Percentiles rank a stretch among this genome's conserved stretches.
phyloP scores from a whole-genome alignment of 306 rosid species.

The Delonix regia region DNA sequence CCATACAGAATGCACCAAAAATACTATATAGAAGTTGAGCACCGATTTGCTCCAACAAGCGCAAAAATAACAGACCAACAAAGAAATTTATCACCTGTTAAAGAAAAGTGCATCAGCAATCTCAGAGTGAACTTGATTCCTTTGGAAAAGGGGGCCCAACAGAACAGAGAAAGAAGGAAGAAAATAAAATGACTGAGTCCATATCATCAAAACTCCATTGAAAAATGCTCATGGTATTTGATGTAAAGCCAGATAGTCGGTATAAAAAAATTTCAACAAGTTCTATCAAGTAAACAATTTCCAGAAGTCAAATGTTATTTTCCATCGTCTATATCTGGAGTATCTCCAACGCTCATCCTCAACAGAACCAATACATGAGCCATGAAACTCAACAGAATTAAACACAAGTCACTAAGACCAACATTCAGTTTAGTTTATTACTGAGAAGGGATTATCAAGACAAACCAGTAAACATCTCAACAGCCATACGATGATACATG shows the following conservation, averaged over 20 bases:
- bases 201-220: too few species aligned
- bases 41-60: constrained; percentile 57
- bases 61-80: constrained; percentile 58
- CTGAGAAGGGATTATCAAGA: neutral
- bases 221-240: neutral
- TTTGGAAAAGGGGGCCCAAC: neutral
- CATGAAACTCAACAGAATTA: neutral
- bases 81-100: constrained; percentile 65
- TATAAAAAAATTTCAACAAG: neutral
- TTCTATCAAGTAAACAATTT: neutral
- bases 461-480: constrained; percentile 14
- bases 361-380: neutral
- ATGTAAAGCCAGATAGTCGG: neutral
- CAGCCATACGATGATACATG: neutral
- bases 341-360: neutral
- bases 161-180: neutral
- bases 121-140: neutral
- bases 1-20: constrained; percentile 53
- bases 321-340: neutral
- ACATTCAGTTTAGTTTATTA: neutral
- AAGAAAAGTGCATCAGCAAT: constrained; percentile 19
- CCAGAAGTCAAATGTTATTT: neutral
- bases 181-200: neutral
- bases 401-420: neutral
- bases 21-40: constrained; percentile 46